Conservation (phyloP, 208 protist species). For the Acanthamoeba castellanii region DNA sequence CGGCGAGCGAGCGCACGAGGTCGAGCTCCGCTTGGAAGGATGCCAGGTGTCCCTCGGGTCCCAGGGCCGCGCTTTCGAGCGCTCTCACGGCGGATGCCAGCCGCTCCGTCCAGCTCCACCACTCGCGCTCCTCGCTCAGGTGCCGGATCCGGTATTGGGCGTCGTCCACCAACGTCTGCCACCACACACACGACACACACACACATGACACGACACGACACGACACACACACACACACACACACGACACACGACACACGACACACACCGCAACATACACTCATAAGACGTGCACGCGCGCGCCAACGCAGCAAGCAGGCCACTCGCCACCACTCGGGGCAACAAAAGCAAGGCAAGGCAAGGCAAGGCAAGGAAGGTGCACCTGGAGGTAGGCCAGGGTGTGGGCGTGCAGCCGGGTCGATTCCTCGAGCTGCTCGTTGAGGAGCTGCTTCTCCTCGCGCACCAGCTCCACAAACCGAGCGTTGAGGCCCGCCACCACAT, state of each 20-base stretch:
- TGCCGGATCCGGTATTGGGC: neutral
- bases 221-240: neutral
- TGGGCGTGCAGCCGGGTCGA: neutral
- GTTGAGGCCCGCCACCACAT: conserved; percentile 1
- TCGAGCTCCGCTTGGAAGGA: conserved; percentile 23
- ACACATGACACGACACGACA: neutral
- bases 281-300: neutral
- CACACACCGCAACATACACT: neutral
- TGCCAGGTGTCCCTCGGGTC: neutral
- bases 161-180: conserved; percentile 13
- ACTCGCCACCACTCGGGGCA: neutral
- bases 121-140: conserved; percentile 8
- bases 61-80: conserved; percentile 12
- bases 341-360: neutral
- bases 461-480: conserved; percentile 29
- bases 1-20: conserved; percentile 10
- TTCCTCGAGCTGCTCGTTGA: neutral
- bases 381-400: conserved; percentile 17
- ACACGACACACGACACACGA: neutral
- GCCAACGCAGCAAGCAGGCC: neutral
- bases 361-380: neutral
- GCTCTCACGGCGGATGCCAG: neutral
- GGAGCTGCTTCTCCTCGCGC: conserved; percentile 14
- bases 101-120: conserved; percentile 1
- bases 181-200: neutral